Evolutionary conservation across 2,329 filamentous ascomycete species (phyloP).

Genomic region (Paracoccidioides brasiliensis): DNA sequence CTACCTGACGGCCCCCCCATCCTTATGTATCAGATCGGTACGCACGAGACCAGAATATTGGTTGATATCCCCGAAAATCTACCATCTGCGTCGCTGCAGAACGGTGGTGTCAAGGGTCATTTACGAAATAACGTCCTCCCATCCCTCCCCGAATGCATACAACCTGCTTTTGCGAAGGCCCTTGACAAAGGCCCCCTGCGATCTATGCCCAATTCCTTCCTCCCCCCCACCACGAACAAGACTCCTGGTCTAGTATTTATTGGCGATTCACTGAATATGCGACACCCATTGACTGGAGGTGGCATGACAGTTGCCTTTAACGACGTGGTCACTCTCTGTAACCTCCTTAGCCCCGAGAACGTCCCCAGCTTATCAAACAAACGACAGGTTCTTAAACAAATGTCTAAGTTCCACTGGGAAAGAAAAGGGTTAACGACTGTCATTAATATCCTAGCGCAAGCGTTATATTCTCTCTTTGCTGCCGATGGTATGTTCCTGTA

Average conservation of each 20-base stretch:
- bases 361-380: slow-evolving; percentile 60
- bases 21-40: slow-evolving; percentile 92
- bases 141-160: slow-evolving; percentile 56
- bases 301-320: slow-evolving; percentile 98
- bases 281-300: slow-evolving; percentile 91
- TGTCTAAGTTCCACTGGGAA: slow-evolving; percentile 71
- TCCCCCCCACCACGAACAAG: slow-evolving; percentile 64
- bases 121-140: slow-evolving; percentile 69
- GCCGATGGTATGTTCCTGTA: slow-evolving; percentile 45
- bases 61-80: slow-evolving; percentile 74
- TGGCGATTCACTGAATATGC: slow-evolving; percentile 97
- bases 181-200: slow-evolving; percentile 67
- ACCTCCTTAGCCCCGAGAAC: slow-evolving; percentile 55
- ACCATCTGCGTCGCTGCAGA: slow-evolving; percentile 56
- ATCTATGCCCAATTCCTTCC: slow-evolving; percentile 91
- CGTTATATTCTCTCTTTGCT: slow-evolving; percentile 82
- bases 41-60: slow-evolving; percentile 80
- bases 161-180: slow-evolving; percentile 60
- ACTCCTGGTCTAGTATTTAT: slow-evolving; percentile 64
- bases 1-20: slow-evolving; percentile 67
- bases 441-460: slow-evolving; percentile 96
- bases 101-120: slow-evolving; percentile 76
- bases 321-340: slow-evolving; percentile 67
- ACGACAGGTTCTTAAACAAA: slow-evolving; percentile 50
- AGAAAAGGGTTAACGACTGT: slow-evolving; percentile 72